Base-by-base conservation (phyloP, 805 yeast genomes). In the Zygosaccharomyces lentus region DNA sequence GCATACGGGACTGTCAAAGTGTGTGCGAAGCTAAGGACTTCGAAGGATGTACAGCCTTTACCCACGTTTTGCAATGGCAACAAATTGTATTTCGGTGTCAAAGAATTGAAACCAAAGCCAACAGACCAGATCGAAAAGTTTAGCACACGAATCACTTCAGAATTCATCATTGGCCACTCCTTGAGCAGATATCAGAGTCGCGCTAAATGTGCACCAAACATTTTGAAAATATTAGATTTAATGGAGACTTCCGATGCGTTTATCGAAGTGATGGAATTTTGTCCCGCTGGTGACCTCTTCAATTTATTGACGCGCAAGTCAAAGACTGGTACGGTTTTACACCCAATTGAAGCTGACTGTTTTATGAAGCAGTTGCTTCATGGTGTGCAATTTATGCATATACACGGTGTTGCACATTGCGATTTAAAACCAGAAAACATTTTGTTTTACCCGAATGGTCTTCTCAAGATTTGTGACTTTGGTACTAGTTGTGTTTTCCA, bases 51-150 rank as follows among this genome's bases (percentile, higher is more conserved):
- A 4, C 47, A 43, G 6, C 51, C 53, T 12, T 51, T 42, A 17
- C 52, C 87, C 68, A 76, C 75, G 40, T 97, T 87, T 64, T 81
- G 87, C 1, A 91, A 93, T 40, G 64, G 63, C 6, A 58, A 63
- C 30, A 57, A 84, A 79, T 69, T 87, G 76, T 72, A 91, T 87
- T 56, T 87, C 83, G 98, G 81, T 76, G 66, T 78, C 75, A 67
- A 91, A 82, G 97, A 91, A 66, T 84, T 91, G 84, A 87, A 82
- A 66, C 61, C 60, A 9, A 84, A 84, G 58, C 82, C 83, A 56
- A 95, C 86, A 53, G 89, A 87, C 61, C 93, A 95, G 2, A 89
- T 87, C 62, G 78, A 96, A 55, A 96, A 89, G 61, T 95, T 91
- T 32, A 75, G 90, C 55, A 96, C 96, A 47, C 74, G 96, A 35